Conservation (phyloP, 2,329 filamentous ascomycete species). For the Venturia effusa region DNA sequence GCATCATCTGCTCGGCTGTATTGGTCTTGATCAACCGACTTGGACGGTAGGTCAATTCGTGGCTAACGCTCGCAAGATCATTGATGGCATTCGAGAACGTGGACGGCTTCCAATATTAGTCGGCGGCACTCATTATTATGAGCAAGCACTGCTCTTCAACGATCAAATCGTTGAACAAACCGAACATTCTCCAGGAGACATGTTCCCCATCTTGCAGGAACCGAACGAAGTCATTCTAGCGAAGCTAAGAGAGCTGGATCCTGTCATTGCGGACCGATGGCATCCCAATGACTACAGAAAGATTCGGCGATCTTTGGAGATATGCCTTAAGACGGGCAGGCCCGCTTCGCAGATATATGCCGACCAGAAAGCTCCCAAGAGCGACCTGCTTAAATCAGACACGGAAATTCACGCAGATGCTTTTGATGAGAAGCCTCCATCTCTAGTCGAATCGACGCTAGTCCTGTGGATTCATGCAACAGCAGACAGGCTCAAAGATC, state of each 20-base stretch:
- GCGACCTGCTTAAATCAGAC: not conserved
- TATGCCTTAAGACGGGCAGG: conserved; percentile 72
- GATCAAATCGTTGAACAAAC: conserved; percentile 48
- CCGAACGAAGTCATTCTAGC: conserved; percentile 61
- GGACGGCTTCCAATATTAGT: conserved; percentile 83
- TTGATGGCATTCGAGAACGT: conserved; percentile 65
- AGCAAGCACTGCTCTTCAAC: conserved; percentile 76
- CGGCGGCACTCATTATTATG: conserved; percentile 92
- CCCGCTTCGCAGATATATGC: conserved; percentile 79
- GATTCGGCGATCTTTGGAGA: conserved; percentile 80
- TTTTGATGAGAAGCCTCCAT: not conserved
- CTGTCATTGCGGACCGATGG: conserved; percentile 81
- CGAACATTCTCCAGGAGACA: conserved; percentile 21
- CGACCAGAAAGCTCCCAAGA: conserved; percentile 45
- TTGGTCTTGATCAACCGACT: conserved; percentile 63
- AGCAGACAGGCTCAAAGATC: conserved; percentile 52
- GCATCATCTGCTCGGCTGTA: conserved; percentile 77
- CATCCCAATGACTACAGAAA: conserved; percentile 89
- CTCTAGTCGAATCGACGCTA: conserved; percentile 47
- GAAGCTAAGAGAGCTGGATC: conserved; percentile 70
- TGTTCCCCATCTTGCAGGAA: conserved; percentile 55
- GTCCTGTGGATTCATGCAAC: conserved; percentile 83
- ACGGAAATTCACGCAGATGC: not conserved
- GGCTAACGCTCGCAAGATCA: conserved; percentile 54
- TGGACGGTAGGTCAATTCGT: conserved; percentile 79